Conservation (phyloP, 441 rosid species). For the Rhodomyrtus psidioides region DNA sequence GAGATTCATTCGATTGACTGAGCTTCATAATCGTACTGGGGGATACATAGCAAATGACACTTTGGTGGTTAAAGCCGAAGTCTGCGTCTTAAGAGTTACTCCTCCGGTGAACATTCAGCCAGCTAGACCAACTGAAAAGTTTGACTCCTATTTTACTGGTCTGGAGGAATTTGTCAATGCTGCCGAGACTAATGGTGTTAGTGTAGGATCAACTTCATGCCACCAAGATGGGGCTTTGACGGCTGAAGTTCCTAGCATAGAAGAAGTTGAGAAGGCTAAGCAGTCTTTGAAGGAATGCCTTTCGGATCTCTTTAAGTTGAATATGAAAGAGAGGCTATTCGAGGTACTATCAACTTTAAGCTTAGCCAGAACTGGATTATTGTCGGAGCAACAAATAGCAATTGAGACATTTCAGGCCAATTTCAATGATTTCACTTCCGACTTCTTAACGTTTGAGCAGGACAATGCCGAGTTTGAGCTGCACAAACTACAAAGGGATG, state of each 20-base stretch:
- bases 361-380: too few relatives aligned
- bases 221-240: background rate
- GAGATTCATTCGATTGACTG: background rate
- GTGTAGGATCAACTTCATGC: background rate
- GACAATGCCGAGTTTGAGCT: too few relatives aligned
- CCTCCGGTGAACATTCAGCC: background rate
- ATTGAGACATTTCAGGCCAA: too few relatives aligned
- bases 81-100: background rate
- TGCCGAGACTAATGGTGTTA: background rate
- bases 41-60: background rate
- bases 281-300: conserved; percentile 3
- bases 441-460: too few relatives aligned
- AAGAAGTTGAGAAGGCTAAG: conserved; percentile 2
- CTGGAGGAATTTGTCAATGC: background rate
- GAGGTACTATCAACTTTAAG: too few relatives aligned
- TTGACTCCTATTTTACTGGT: background rate
- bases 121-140: background rate
- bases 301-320: background rate
- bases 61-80: background rate
- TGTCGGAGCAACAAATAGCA: too few relatives aligned
- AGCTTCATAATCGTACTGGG: background rate
- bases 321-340: too few relatives aligned
- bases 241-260: background rate
- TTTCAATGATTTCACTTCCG: too few relatives aligned
- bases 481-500: too few relatives aligned